These are phyloP conservation scores for Leccinellum rugosiceps DNA, from an alignment of 768 basidiomycete genomes.

Conservation along the genomic window DNA sequence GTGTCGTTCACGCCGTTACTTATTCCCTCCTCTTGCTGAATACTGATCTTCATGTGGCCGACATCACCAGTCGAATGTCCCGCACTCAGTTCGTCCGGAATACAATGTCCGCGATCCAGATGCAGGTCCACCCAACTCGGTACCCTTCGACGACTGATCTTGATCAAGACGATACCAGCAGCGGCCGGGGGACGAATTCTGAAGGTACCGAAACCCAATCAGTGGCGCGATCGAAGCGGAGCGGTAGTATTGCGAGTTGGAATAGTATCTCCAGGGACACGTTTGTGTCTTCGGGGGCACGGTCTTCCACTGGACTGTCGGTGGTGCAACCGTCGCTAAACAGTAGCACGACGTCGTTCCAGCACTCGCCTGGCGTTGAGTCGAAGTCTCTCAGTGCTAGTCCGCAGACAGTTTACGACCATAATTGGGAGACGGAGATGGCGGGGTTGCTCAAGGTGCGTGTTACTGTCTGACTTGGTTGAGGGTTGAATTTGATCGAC, in stretches of 20 bases:
- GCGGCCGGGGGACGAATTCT: slow-evolving; percentile 51
- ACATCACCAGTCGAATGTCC: slow-evolving; percentile 86
- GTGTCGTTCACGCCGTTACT: slow-evolving; percentile 91
- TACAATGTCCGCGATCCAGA: slow-evolving; percentile 82
- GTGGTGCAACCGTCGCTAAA: slow-evolving; percentile 42
- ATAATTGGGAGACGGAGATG: slow-evolving; percentile 83
- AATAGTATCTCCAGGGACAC: slow-evolving; percentile 70
- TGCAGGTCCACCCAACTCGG: slow-evolving; percentile 60
- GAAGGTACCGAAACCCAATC: slow-evolving; percentile 52
- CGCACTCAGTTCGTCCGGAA: slow-evolving; percentile 89
- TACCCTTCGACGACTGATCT: slow-evolving; percentile 60
- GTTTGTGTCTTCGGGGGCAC: slow-evolving; percentile 38
- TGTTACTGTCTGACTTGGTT: slow-evolving; percentile 1
- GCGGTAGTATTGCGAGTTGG: slow-evolving; percentile 84
- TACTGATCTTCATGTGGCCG: slow-evolving; percentile 96
- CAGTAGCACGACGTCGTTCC: slow-evolving; percentile 64
- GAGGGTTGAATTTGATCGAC: slow-evolving; percentile 1
- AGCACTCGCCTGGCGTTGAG: slow-evolving; percentile 44
- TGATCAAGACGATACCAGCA: slow-evolving; percentile 62
- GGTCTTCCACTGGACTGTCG: slow-evolving; percentile 34
- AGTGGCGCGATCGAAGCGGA: slow-evolving; percentile 61
- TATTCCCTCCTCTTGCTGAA: slow-evolving; percentile 93
- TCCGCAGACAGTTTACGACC: slow-evolving; percentile 48
- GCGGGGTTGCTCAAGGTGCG: slow-evolving; percentile 79
- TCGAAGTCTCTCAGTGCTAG: slow-evolving; percentile 33